Evolutionary conservation across 2,329 filamentous ascomycete species (phyloP).

Genomic region (Pseudogymnoascus sp.): DNA sequence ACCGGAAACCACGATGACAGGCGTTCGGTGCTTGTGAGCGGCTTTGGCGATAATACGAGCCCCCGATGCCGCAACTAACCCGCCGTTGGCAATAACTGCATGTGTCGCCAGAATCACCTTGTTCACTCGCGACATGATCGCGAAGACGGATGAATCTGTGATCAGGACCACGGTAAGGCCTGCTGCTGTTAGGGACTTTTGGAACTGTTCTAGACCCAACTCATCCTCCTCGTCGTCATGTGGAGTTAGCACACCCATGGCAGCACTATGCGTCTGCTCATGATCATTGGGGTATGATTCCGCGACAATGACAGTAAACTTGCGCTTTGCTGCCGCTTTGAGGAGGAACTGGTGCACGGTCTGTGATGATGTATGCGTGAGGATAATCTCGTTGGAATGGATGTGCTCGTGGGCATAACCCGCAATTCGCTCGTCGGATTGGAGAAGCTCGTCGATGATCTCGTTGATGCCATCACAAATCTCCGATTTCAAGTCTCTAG

Average conservation of each 20-base stretch:
- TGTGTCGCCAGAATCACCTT: conserved; percentile 89
- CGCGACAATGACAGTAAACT: conserved; percentile 82
- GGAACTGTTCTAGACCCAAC: conserved; percentile 45
- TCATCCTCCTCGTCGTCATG: conserved; percentile 28
- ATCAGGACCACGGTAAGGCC: conserved; percentile 79
- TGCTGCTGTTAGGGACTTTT: conserved; percentile 66
- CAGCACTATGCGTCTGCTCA: conserved; percentile 50
- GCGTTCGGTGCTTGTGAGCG: conserved; percentile 70
- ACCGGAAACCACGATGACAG: conserved; percentile 80
- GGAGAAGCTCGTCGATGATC: conserved; percentile 88
- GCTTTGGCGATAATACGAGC: conserved; percentile 74
- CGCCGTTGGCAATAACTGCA: conserved; percentile 80
- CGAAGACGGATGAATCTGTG: conserved; percentile 76
- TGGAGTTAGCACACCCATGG: conserved; percentile 44
- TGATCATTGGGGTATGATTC: conserved; percentile 65
- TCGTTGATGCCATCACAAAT: conserved; percentile 91
- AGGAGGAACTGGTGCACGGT: conserved; percentile 86
- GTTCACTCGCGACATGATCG: conserved; percentile 90
- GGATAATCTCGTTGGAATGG: conserved; percentile 82
- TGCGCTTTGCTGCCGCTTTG: conserved; percentile 77
- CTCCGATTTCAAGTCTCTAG: conserved; percentile 72
- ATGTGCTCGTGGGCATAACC: conserved; percentile 84
- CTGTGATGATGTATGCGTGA: conserved; percentile 77
- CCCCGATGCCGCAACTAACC: conserved; percentile 76
- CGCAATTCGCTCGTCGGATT: conserved; percentile 89